Base-by-base conservation (phyloP, 306 rosid genomes). In the Alnus glutinosa region DNA sequence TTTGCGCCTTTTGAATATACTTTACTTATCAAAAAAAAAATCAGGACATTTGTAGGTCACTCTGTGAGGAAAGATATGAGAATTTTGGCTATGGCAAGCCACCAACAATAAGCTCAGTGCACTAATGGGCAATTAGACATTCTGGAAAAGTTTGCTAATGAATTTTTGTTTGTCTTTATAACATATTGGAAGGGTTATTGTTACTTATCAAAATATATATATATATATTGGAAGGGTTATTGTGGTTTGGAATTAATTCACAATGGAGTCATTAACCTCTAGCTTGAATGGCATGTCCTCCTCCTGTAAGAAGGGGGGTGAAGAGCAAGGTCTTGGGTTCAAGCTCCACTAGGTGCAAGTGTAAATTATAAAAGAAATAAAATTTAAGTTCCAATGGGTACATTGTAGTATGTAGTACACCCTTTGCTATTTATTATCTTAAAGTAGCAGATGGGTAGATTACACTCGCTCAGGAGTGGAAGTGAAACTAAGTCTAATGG, bases 401-500 rank as follows among this genome's bases (percentile, higher is more conserved):
- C 12, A 59, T 59, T 28, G 66, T 7, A 59, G 37, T 28, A 30
- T 23, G 32, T 59, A 1, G 66, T 59, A 59, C 37, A 59, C 39
- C 66, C 12, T 59, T 59, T 59, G 37, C 66, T 59, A 10, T 59
- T 9, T 59, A 4, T 59, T 28, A 10, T 11, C 37, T 59, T 59
- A 10, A 32, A 59, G 66, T 59, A 52, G 58, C 19, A 52, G 58
- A 52, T 52, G 58, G 58, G 58, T 52, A 59, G 66, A 59, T 28
- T 59, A 23, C 37, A 11, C 66, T 28, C 15, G 30, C 6, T 59
- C 32, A 59, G 66, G 37, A 59, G 5, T 23, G 66, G 37, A 59
- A 59, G 66, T 59, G 66, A 49, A 28, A 52, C n/a, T 15, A 52
- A 23, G 37, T 59, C 66, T 59, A 59, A 59, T 59, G 66, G 66